Evolutionary conservation across 495 filamentous ascomycete species (phyloP).

Genomic region (Penicillium cinerascens): DNA sequence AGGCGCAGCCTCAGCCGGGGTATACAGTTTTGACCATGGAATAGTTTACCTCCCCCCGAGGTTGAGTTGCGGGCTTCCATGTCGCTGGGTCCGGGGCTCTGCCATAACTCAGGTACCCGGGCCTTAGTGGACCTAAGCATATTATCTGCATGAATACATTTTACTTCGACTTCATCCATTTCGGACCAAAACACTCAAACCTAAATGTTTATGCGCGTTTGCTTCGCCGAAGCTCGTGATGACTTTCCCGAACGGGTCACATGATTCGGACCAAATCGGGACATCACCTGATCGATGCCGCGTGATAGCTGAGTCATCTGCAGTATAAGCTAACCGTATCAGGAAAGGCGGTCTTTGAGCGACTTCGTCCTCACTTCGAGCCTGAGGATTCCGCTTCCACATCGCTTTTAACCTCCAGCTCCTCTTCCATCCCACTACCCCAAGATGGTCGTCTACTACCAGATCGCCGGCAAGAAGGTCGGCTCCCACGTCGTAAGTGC

Average conservation of each 20-base stretch:
- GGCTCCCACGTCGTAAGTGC: conserved; percentile 87
- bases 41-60: conserved; percentile 10
- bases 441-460: conserved; percentile 88
- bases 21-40: conserved; percentile 13
- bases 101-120: background rate
- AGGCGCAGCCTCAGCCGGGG: conserved; percentile 13
- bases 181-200: background rate
- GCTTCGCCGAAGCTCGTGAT: conserved; percentile 8
- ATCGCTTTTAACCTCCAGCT: conserved; percentile 36
- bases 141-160: too few relatives aligned
- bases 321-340: conserved; percentile 15
- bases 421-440: conserved; percentile 30
- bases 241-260: conserved; percentile 11
- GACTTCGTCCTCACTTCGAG: conserved; percentile 22
- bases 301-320: conserved; percentile 19
- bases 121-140: background rate
- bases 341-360: conserved; percentile 27
- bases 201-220: background rate
- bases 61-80: conserved; percentile 2
- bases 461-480: conserved; percentile 81
- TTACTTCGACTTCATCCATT: background rate
- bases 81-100: background rate
- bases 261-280: conserved; percentile 20
- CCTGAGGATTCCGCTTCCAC: conserved; percentile 26
- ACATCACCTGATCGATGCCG: conserved; percentile 24